A percentile compares a stretch with the other conserved stretches of the same genome.
Conservation (phyloP, 441 rosid species). For the Euphorbia celastroides region DNA sequence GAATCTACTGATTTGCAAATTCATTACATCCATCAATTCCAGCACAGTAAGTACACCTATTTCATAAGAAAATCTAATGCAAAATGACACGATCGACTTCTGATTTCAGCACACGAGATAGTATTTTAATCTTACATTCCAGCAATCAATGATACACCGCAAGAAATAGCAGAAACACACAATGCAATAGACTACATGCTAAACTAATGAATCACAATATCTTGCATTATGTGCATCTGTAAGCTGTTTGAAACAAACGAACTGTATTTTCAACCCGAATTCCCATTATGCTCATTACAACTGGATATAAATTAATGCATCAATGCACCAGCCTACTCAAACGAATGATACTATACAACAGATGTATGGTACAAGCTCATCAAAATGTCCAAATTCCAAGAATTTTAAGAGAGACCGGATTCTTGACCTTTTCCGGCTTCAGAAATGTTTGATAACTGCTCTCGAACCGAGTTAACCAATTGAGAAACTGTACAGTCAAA, state of each 20-base stretch:
- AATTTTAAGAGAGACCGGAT: slow-evolving; percentile 35
- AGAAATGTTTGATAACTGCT: slow-evolving; percentile 40
- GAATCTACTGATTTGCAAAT: background rate
- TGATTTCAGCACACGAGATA: background rate
- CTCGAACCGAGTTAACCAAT: slow-evolving; percentile 48
- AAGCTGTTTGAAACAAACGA: background rate
- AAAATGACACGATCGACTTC: background rate
- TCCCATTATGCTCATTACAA: background rate
- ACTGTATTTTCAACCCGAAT: background rate
- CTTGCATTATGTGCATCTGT: background rate
- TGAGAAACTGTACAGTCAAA: slow-evolving; percentile 52
- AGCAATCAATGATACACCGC: background rate
- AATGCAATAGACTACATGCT: background rate
- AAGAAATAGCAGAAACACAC: background rate
- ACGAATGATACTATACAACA: slow-evolving; percentile 10
- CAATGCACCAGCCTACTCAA: background rate
- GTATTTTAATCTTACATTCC: too few species aligned
- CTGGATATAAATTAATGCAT: too few species aligned
- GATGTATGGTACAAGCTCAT: background rate
- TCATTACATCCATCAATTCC: background rate
- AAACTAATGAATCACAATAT: background rate
- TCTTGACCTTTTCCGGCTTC: slow-evolving; percentile 46
- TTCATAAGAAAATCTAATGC: background rate
- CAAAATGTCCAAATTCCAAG: slow-evolving; percentile 5
- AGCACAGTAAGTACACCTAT: background rate